Conservation (phyloP, 768 basidiomycete species). For the Tricholoma sp. region DNA sequence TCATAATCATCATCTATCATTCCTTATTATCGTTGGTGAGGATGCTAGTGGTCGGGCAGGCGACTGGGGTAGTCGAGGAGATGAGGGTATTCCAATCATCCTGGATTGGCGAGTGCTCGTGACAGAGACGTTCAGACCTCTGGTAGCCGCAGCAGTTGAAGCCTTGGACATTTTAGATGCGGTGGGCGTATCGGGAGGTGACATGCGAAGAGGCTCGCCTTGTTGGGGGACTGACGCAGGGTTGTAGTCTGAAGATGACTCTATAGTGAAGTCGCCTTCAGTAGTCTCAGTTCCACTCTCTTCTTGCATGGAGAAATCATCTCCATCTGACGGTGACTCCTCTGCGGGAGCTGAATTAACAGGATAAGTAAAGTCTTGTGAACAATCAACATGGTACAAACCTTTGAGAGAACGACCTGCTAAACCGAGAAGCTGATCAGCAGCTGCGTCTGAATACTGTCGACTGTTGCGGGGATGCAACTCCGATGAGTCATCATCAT, state of each 20-base stretch:
- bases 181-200: constrained; percentile 38
- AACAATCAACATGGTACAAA: constrained; percentile 31
- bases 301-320: constrained; percentile 61
- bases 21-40: constrained; percentile 18
- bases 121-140: constrained; percentile 66
- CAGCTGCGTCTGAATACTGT: constrained; percentile 79
- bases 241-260: constrained; percentile 43
- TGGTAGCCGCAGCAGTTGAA: constrained; percentile 55
- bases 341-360: constrained; percentile 39
- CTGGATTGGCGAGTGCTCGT: constrained; percentile 58
- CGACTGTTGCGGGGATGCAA: constrained; percentile 71
- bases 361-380: constrained; percentile 9
- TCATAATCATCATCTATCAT: constrained; percentile 10
- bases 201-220: constrained; percentile 24
- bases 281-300: constrained; percentile 74
- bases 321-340: constrained; percentile 66
- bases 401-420: constrained; percentile 63
- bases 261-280: constrained; percentile 48
- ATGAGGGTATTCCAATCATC: constrained; percentile 58
- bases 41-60: constrained; percentile 29
- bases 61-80: constrained; percentile 43
- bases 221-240: constrained; percentile 24
- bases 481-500: constrained; percentile 24
- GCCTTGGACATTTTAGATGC: constrained; percentile 44
- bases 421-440: constrained; percentile 78